Evolutionary conservation across 129 eudicot genomes (phyloP), one percentile per base, ranked within the genome.

Genomic region (Heracleum sosnowskyi): DNA sequence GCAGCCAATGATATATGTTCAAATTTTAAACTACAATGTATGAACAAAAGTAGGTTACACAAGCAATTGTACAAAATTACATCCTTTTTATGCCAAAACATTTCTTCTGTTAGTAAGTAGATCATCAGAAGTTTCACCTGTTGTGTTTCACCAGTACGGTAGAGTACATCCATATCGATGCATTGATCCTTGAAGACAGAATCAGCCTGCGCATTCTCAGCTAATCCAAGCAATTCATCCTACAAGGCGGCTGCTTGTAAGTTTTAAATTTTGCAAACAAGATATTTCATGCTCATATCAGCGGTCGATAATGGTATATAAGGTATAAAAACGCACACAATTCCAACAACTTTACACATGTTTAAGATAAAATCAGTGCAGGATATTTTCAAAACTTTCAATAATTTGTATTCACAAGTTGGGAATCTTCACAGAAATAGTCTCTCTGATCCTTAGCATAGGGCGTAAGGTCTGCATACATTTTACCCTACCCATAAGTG

Each of bases 151-250:
- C 98, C 98, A 11, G 85, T 76, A 37, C 98, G 96, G 82, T 91
- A 94, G 63, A 94, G 87, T 33, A 86, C 90, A 76, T 91, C 91
- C 98, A 94, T 91, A 82, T 89, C 85, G 75, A 88, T 82, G 60
- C 81, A 75, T 44, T 89, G 96, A 83, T 84, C 87, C 82, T 83
- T 91, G 76, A 85, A 94, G 33, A 80, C 86, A 29, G 49, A 76
- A 84, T 91, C 90, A 70, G 86, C 81, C 70, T 83, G 83, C 9
- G 89, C 45, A 75, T 87, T 91, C 41, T 88, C 97, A 77, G 80
- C 87, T 79, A 91, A 85, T 60, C 98, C 97, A 75, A 91, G 91
- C 82, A 93, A 80, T 83, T 93, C 98, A 89, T 93, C 98, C 98
- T 93, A 86, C 51, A 80, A 11, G 1, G 55, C 20, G 51, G 42